Base-by-base conservation (phyloP, 768 basidiomycete genomes). In the Termitomyces heimii region DNA sequence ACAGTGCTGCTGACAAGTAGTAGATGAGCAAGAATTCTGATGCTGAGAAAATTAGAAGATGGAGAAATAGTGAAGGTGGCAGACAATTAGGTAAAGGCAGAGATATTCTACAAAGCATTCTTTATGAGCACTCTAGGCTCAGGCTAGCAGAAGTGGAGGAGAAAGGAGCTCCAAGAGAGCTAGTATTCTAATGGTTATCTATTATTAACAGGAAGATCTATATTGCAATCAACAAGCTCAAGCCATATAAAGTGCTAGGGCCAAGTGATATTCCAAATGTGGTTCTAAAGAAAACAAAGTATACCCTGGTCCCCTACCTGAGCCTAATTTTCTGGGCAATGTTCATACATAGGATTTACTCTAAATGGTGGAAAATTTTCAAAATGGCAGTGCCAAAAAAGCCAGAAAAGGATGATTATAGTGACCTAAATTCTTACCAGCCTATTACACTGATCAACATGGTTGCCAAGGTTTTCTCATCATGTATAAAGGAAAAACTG, bases 331-430 rank as follows among this genome's bases (percentile, higher is more conserved):
- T 65, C 59, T 14, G 64, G 5, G 70, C 70, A 0, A 68, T 66
- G 0, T 63, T 74, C 42, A 37, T 35, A 1, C 62, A 70, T 0
- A 40, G 58, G 1, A 37, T 52, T 37, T 75, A 70, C 50, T 72
- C 73, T 0, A 39, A 59, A 1, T 16, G 47, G 29, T 73, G 67
- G 67, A 63, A 62, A 48, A 5, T n/a, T 0, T 69, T 65, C 0
- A 58, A 57, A 14, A 75, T 71, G 0, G 46, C 70, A 1, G 68
- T 74, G 0, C 56, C 77, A 0, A 53, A 62, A 2, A 78, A 78
- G 57, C 73, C 74, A 9, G 71, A 72, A 2, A 67, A 68, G 52
- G 28, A 58, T 0, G 66, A 73, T 62, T 77, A 77, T 61, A 50
- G 60, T 0, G 43, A 61, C 2, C 64, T 73, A 2, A 68, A 68